Base-by-base conservation (phyloP, 306 rosid genomes). In the Acacia acuminata region DNA sequence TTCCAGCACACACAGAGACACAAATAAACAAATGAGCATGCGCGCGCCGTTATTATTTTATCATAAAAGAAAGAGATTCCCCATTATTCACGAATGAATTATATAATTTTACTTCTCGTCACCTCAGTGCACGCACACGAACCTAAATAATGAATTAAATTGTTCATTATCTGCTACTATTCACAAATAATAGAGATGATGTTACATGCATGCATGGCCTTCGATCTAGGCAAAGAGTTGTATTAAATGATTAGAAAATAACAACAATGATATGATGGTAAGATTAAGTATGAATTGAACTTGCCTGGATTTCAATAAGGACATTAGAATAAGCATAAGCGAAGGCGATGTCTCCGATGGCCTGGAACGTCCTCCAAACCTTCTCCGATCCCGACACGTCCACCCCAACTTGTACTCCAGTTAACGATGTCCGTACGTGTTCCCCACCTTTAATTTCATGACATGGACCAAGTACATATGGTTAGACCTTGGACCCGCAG, bases 271-370 rank as follows among this genome's bases (percentile, higher is more conserved):
- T 22, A n/a, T 17, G 15, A 20, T n/a, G 32, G 27, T 40, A 20
- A n/a, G 16, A 40, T 20, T 17, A 40, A 40, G 8, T 22, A 76
- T 27, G 14, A 27, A 27, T 27, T 27, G 27, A 38, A 44, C 75
- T 83, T 82, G 83, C 97, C 97, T 93, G 97, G 30, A 93, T 93
- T 85, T 93, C 97, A 10, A 91, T 86, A 10, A 93, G 97, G 19
- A 93, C 97, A n/a, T 90, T 93, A 0, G 97, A 91, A 77, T 73
- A 93, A 24, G 94, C 92, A 86, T 93, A 93, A 73, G 97, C 97
- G 42, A 93, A 93, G 24, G 96, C 97, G 79, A 93, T 93, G 83
- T 93, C 96, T 60, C 97, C 97, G 10, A 91, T 84, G 30, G 96
- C 94, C 81, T 88, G 96, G 81, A 93, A 91, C 20, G 85, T 84